A percentile compares a stretch with the other conserved stretches of the same genome.
Evolutionary conservation across 148 eudicot genomes (phyloP).

Genomic region (Euryodendron excelsum): DNA sequence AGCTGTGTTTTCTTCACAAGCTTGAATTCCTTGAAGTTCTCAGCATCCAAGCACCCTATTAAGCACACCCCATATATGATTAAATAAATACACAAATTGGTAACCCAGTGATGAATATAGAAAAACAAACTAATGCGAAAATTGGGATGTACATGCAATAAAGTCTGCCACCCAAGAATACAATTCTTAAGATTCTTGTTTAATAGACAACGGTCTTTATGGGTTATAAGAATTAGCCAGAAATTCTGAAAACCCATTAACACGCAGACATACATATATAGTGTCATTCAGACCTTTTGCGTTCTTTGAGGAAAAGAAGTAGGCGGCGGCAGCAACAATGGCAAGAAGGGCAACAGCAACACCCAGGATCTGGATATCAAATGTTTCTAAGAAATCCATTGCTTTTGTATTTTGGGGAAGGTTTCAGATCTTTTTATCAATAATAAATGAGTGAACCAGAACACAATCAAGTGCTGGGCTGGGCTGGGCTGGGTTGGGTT

Average conservation of each 20-base stretch:
- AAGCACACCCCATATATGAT: background rate
- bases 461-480: no score
- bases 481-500: background rate
- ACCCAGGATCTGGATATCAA: slow-evolving; percentile 60
- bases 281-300: slow-evolving; percentile 50
- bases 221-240: background rate
- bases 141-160: background rate
- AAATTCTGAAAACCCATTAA: background rate
- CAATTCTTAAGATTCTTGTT: background rate
- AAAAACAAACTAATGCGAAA: background rate
- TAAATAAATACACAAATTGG: background rate
- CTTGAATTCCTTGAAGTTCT: slow-evolving; percentile 81
- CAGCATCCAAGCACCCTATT: slow-evolving; percentile 76
- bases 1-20: slow-evolving; percentile 68
- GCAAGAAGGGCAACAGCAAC: slow-evolving; percentile 64
- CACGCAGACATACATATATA: background rate
- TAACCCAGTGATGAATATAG: background rate
- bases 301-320: slow-evolving; percentile 54
- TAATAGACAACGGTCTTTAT: background rate
- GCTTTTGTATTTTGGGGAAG: no score
- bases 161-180: background rate
- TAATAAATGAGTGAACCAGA: no score
- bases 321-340: slow-evolving; percentile 52
- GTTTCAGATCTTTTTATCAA: no score
- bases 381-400: slow-evolving; percentile 56